phyloP scores from a whole-genome alignment of 2,329 filamentous ascomycete genomes.

The Calycina marina region DNA sequence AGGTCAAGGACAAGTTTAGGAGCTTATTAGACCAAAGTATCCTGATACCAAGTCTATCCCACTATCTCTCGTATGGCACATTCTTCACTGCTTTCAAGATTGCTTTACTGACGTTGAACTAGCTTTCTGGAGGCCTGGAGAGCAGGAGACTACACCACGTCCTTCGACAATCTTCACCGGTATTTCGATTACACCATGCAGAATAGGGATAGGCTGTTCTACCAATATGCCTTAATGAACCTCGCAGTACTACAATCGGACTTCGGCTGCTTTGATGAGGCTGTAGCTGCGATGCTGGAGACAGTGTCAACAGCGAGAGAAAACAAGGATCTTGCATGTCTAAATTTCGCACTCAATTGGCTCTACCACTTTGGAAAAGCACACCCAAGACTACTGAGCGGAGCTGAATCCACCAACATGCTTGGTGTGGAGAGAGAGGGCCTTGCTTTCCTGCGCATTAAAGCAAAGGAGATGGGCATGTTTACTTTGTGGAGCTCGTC shows the following conservation, averaged over 20 bases:
- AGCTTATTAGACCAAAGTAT: constrained; percentile 52
- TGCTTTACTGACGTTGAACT: constrained; percentile 9
- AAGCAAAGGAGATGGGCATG: constrained; percentile 76
- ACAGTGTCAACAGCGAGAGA: constrained; percentile 89
- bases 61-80: constrained; percentile 53
- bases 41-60: constrained; percentile 55
- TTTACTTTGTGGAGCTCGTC: constrained; percentile 75
- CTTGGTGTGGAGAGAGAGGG: constrained; percentile 69
- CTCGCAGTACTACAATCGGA: constrained; percentile 87
- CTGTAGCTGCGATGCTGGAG: constrained; percentile 87
- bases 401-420: constrained; percentile 57
- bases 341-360: constrained; percentile 95
- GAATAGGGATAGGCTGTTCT: constrained; percentile 66
- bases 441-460: constrained; percentile 68
- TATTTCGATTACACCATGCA: constrained; percentile 98
- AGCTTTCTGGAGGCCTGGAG: constrained; percentile 88
- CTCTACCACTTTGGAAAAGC: constrained; percentile 85
- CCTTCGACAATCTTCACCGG: constrained; percentile 80
- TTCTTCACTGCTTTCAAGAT: background rate
- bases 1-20: constrained; percentile 57
- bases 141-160: constrained; percentile 75
- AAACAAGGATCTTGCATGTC: constrained; percentile 78
- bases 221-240: constrained; percentile 90
- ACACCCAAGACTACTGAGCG: constrained; percentile 59
- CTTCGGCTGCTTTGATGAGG: constrained; percentile 82